Evolutionary conservation across 202 grass and related monocot species (phyloP), one percentile per base, ranked within the genome.

Genomic region (Dendrocalamus latiflorus): DNA sequence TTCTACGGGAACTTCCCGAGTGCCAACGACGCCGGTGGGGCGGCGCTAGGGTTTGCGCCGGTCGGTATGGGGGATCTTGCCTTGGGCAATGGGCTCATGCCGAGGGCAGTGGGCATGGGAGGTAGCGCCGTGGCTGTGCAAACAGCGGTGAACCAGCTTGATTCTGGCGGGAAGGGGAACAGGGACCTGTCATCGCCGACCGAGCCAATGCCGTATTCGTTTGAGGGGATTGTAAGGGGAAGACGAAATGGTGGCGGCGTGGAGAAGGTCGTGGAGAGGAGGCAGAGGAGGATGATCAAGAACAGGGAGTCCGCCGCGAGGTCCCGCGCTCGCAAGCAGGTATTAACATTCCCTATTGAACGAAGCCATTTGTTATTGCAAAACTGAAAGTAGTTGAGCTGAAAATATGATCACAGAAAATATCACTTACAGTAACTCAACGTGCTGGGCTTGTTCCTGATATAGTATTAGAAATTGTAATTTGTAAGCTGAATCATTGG

Each of bases 251-350:
- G 86, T 13, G 83, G 70, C 54, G 74, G 89, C 8, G 86, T 93
- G 69, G 92, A 98, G 87, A 98, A 95, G 74, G 92, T 98, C 30
- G 87, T 97, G 53, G 92, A 94, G 82, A 89, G 95, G 76, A 91
- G 90, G 68, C 95, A 94, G 85, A 94, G 89, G 84, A 94, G 95
- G 87, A 98, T 94, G 95, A 98, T 98, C 83, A 98, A 98, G 88
- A 98, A 98, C 84, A 94, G 95, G 86, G 95, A 98, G 69, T 95
- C 92, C 0, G 95, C 92, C 0, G 89, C 92, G 0, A 95, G 95
- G 68, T 95, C 90, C 10, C 88, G 95, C 0, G 89, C 92, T 16
- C 89, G 95, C 49, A 93, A 95, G 88, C 95, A 95, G 92, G 93
- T 98, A 6, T 18, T 34, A 26, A 47, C 41, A 65, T 65, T 41